A percentile compares a stretch with the other conserved stretches of the same genome.
These are phyloP conservation scores for Hyaloscypha bicolor DNA, from an alignment of 495 filamentous ascomycete genomes.

Conservation along the genomic window DNA sequence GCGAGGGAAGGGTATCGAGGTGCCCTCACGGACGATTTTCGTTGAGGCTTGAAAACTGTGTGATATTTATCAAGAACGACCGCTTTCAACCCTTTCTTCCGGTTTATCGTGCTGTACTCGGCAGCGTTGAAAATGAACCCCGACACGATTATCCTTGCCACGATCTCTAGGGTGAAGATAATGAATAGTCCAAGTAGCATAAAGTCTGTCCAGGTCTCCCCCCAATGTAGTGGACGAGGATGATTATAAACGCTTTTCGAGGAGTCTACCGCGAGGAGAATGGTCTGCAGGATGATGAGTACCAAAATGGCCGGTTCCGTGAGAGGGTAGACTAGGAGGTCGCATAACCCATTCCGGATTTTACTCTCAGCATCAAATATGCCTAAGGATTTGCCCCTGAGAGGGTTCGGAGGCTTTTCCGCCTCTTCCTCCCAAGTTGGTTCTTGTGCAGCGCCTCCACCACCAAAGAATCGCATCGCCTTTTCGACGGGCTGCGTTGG, in stretches of 20 bases:
- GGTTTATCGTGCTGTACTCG: constrained; percentile 81
- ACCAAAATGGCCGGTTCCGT: constrained; percentile 87
- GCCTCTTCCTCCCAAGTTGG: constrained; percentile 18
- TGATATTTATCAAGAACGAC: constrained; percentile 74
- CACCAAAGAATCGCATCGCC: constrained; percentile 26
- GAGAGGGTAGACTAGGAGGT: constrained; percentile 83
- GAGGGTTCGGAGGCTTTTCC: constrained; percentile 61
- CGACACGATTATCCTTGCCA: constrained; percentile 83
- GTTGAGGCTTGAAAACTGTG: constrained; percentile 69
- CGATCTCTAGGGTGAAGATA: constrained; percentile 87
- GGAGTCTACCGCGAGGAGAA: constrained; percentile 83
- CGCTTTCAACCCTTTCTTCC: constrained; percentile 68
- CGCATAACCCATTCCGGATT: constrained; percentile 74
- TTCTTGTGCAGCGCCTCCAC: constrained; percentile 13
- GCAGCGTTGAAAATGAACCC: constrained; percentile 85
- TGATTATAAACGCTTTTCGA: constrained; percentile 64
- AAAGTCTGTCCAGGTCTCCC: constrained; percentile 71
- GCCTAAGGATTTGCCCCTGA: constrained; percentile 84
- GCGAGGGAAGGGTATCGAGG: constrained; percentile 31
- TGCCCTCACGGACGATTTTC: constrained; percentile 22
- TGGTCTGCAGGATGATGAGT: constrained; percentile 84
- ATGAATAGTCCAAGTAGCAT: constrained; percentile 80
- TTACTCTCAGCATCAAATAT: constrained; percentile 78
- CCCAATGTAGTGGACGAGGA: constrained; percentile 60
- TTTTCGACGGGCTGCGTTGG: constrained; percentile 32